These are phyloP conservation scores for Paramecium octaurelia DNA, from an alignment of 73 alveolate genomes.

Conservation along the genomic window DNA sequence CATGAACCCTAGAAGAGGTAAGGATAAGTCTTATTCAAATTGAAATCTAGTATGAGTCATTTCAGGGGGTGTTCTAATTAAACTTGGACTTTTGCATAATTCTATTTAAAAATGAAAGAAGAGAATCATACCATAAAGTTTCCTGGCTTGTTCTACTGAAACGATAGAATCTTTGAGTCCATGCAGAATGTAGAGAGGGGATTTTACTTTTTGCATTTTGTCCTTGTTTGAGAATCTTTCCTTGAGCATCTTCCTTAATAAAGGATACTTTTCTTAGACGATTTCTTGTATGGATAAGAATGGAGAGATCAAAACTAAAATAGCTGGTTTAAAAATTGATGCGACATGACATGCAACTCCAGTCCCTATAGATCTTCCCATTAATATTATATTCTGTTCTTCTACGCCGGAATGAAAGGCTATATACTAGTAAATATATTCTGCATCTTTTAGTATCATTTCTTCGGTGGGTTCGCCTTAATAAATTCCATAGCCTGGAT, in stretches of 20 bases:
- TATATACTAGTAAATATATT: neutral
- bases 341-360: conserved; percentile 63
- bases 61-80: neutral
- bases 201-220: neutral
- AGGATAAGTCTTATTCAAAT: neutral
- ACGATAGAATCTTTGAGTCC: neutral
- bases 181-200: neutral
- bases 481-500: conserved; percentile 64
- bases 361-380: conserved; percentile 64
- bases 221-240: neutral
- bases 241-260: neutral
- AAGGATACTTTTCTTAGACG: neutral
- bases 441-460: conserved; percentile 31
- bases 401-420: conserved; percentile 15
- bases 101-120: neutral
- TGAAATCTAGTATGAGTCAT: conserved; percentile 37
- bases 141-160: neutral
- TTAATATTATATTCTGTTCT: conserved; percentile 35
- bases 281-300: conserved; percentile 3
- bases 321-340: conserved; percentile 1
- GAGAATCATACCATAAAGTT: neutral
- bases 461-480: conserved; percentile 54
- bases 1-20: neutral
- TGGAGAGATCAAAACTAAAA: conserved; percentile 7
- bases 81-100: neutral